phyloP scores from a whole-genome alignment of 2,329 filamentous ascomycete genomes.

The Fusarium nodosum region DNA sequence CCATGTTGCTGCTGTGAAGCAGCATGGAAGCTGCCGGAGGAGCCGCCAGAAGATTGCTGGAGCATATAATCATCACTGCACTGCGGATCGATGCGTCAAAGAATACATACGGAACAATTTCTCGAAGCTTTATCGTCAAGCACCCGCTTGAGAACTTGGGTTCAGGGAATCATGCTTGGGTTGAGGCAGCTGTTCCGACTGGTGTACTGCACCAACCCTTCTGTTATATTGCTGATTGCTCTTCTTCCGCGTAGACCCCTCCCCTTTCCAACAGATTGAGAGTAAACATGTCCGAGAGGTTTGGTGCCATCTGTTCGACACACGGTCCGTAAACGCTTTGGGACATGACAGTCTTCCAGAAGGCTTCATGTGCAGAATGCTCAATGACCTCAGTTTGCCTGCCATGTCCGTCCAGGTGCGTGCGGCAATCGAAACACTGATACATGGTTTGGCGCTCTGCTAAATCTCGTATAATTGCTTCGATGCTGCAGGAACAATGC shows the following conservation, averaged over 20 bases:
- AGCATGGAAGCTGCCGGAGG: constrained; percentile 39
- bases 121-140: constrained; percentile 42
- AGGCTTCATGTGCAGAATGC: constrained; percentile 40
- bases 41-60: constrained; percentile 30
- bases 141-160: constrained; percentile 36
- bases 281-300: constrained; percentile 17
- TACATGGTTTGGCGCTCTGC: constrained; percentile 21
- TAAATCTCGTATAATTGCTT: constrained; percentile 16
- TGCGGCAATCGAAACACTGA: constrained; percentile 21
- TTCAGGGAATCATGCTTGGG: constrained; percentile 28
- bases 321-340: constrained; percentile 32
- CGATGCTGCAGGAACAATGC: constrained; percentile 22
- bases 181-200: constrained; percentile 30
- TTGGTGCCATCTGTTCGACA: constrained; percentile 34
- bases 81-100: constrained; percentile 37
- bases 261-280: constrained; percentile 35
- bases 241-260: constrained; percentile 27
- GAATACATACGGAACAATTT: constrained; percentile 42
- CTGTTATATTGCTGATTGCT: constrained; percentile 46
- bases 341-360: constrained; percentile 44
- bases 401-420: constrained; percentile 24
- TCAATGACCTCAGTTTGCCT: constrained; percentile 38
- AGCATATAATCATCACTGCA: constrained; percentile 43
- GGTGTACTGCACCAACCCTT: constrained; percentile 39
- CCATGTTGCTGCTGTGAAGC: constrained; percentile 35